phyloP scores from a whole-genome alignment of 1,284 basidiomycete genomes.

The Volvariella volvacea region DNA sequence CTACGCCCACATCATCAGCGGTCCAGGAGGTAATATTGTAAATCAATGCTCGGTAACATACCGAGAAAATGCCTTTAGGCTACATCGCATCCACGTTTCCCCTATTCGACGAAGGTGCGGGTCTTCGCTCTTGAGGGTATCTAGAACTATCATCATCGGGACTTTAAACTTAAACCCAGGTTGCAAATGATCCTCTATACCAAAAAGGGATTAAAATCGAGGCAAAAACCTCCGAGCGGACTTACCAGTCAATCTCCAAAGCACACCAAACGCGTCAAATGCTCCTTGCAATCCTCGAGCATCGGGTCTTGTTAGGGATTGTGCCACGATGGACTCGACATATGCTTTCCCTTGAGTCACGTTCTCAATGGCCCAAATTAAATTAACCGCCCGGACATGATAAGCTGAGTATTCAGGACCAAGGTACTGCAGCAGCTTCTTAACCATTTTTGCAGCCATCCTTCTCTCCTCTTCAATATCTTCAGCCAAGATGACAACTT shows the following conservation, averaged over 20 bases:
- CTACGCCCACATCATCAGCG: too few species aligned
- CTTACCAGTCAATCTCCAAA: constrained; percentile 87
- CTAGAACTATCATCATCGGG: constrained; percentile 85
- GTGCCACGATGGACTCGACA: constrained; percentile 73
- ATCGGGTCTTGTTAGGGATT: constrained; percentile 54
- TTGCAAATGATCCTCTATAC: constrained; percentile 69
- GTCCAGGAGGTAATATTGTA: constrained; percentile 7
- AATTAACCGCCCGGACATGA: constrained; percentile 75
- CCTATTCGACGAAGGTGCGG: constrained; percentile 69
- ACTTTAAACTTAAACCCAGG: constrained; percentile 80
- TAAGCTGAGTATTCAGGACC: constrained; percentile 61
- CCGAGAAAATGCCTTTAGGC: constrained; percentile 86
- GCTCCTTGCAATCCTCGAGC: constrained; percentile 47
- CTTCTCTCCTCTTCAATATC: constrained; percentile 45
- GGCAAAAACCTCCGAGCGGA: constrained; percentile 8
- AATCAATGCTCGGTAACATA: constrained; percentile 25
- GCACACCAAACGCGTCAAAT: constrained; percentile 84
- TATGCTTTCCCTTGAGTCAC: constrained; percentile 48
- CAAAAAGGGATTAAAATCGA: too few species aligned
- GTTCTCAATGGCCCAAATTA: constrained; percentile 84
- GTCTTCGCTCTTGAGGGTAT: constrained; percentile 73
- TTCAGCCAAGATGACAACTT: too few species aligned
- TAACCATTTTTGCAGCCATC: constrained; percentile 49
- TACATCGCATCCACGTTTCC: constrained; percentile 95
- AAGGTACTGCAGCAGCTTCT: constrained; percentile 73